phyloP scores from a whole-genome alignment of 225 moss, liverwort and hornwort species.

The Physcomitrium patens region DNA sequence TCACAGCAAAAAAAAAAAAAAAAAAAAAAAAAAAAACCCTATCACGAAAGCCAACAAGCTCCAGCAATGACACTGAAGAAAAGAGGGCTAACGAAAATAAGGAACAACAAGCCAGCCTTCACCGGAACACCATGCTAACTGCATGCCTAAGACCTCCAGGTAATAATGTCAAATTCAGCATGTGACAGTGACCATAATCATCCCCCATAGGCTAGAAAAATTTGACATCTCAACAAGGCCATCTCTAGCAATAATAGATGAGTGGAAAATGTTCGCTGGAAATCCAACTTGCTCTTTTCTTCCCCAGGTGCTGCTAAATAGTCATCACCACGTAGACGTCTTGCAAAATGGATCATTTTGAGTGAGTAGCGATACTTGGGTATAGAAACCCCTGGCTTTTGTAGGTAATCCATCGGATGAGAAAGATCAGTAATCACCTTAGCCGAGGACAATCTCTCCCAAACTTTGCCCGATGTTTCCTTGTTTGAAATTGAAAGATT shows the following conservation, averaged over 20 bases:
- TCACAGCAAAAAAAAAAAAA: too few relatives aligned
- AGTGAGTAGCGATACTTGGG: too few relatives aligned
- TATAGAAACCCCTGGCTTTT: too few relatives aligned
- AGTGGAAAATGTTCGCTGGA: too few relatives aligned
- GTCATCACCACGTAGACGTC: constrained; percentile 80
- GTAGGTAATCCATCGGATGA: too few relatives aligned
- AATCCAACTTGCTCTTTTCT: constrained; percentile 61
- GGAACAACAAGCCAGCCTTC: not conserved
- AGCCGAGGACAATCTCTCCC: not conserved
- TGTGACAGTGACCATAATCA: not conserved
- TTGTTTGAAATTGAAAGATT: too few relatives aligned
- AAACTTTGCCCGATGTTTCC: too few relatives aligned
- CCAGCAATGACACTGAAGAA: not conserved
- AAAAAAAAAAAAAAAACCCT: too few relatives aligned
- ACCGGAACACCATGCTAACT: not conserved
- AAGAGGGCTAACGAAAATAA: constrained; percentile 1
- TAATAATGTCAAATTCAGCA: not conserved
- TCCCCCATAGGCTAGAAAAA: not conserved
- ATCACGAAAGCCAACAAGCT: constrained; percentile 19
- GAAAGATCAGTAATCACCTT: constrained; percentile 7
- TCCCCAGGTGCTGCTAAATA: constrained; percentile 60
- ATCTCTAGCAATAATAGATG: too few relatives aligned
- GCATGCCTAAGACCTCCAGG: not conserved
- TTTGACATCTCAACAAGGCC: not conserved
- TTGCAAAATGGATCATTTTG: too few relatives aligned